Conservation (phyloP, 2,329 filamentous ascomycete species). For the Herpotrichia juniperi region DNA sequence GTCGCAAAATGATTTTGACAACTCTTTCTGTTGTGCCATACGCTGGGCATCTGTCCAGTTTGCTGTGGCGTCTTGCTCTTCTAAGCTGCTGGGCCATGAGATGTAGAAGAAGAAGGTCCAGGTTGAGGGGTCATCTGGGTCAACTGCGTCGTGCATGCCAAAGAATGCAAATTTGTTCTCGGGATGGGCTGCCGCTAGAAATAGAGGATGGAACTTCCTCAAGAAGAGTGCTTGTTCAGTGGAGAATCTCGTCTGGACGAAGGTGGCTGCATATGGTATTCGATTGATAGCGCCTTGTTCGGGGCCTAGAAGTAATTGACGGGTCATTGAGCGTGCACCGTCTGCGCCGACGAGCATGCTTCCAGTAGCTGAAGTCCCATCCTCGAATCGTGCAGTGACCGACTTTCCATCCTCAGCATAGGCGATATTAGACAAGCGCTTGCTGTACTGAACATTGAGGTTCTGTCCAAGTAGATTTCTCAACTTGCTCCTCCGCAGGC, state of each 20-base stretch:
- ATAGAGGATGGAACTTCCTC: conserved; percentile 53
- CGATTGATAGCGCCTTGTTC: conserved; percentile 37
- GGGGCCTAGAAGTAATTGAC: conserved; percentile 35
- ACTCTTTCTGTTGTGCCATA: conserved; percentile 49
- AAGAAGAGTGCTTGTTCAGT: conserved; percentile 52
- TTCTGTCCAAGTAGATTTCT: conserved; percentile 34
- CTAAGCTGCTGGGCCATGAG: conserved; percentile 48
- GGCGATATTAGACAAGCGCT: conserved; percentile 43
- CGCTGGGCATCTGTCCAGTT: conserved; percentile 44
- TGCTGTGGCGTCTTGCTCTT: conserved; percentile 49
- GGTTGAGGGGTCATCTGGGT: conserved; percentile 44
- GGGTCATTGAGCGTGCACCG: conserved; percentile 39
- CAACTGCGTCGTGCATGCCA: conserved; percentile 50
- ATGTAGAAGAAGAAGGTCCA: conserved; percentile 58
- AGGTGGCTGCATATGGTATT: conserved; percentile 54
- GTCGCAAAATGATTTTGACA: conserved; percentile 48
- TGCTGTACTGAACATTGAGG: conserved; percentile 45
- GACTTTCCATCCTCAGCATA: conserved; percentile 37
- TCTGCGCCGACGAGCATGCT: conserved; percentile 46
- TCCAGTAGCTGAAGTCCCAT: conserved; percentile 37
- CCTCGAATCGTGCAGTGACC: conserved; percentile 43
- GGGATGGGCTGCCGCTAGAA: conserved; percentile 52
- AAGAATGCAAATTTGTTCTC: conserved; percentile 54
- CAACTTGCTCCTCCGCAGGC: conserved; percentile 42
- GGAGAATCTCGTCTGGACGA: conserved; percentile 51